phyloP scores from a whole-genome alignment of 129 eudicot species.

The Centrapalus pauciflorus region DNA sequence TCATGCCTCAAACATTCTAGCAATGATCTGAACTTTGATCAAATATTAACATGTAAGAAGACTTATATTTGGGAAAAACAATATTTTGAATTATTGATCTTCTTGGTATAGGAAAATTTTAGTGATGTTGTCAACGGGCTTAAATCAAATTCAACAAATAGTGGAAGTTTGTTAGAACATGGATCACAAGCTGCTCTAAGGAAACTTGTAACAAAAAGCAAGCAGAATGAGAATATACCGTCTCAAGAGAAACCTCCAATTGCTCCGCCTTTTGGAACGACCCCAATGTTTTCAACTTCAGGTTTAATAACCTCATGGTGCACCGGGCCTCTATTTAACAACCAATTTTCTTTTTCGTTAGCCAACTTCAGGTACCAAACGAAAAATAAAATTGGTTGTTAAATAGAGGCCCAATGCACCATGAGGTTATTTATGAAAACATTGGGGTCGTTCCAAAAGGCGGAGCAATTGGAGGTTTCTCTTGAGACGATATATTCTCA shows the following conservation, averaged over 20 bases:
- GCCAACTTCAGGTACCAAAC: constrained; percentile 97
- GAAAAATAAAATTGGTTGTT: constrained; percentile 43
- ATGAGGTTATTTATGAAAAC: constrained; percentile 25
- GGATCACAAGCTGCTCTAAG: constrained; percentile 29
- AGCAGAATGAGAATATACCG: constrained; percentile 26
- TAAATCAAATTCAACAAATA: constrained; percentile 60
- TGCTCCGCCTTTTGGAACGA: constrained; percentile 29
- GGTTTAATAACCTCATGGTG: constrained; percentile 30
- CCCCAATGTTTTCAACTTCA: constrained; percentile 27
- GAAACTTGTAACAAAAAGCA: constrained; percentile 39
- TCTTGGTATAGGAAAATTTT: constrained; percentile 68
- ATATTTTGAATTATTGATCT: neutral
- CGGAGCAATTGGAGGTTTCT: constrained; percentile 31
- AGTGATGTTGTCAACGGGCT: constrained; percentile 92
- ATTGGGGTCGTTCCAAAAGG: constrained; percentile 26
- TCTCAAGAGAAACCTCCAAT: constrained; percentile 29
- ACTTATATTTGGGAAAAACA: neutral
- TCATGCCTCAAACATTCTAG: constrained; percentile 77
- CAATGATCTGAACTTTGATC: constrained; percentile 15
- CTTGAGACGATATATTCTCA: constrained; percentile 24
- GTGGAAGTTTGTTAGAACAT: constrained; percentile 34
- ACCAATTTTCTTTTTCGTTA: constrained; percentile 50
- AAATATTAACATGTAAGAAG: neutral
- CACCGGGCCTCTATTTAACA: constrained; percentile 39
- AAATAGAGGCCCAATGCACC: constrained; percentile 37